These are phyloP conservation scores for Syzygium aromaticum DNA, from an alignment of 345 rosid genomes.

Conservation along the genomic window DNA sequence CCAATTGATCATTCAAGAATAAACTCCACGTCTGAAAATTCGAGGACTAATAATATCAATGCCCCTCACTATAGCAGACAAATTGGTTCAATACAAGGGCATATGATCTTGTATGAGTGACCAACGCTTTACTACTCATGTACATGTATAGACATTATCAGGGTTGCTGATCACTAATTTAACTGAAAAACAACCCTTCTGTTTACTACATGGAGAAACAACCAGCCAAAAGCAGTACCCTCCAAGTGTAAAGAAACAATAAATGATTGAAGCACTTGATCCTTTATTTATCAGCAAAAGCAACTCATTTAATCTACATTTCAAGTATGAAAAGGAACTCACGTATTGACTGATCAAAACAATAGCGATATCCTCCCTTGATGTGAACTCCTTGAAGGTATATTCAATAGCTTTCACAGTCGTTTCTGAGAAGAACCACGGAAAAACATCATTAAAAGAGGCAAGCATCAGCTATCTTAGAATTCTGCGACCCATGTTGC, in stretches of 20 bases:
- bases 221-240: background rate
- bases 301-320: background rate
- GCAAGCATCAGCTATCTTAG: background rate
- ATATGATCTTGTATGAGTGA: background rate
- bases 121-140: background rate
- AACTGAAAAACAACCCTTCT: background rate
- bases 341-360: slow-evolving; percentile 77
- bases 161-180: background rate
- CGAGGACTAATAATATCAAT: background rate
- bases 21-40: background rate
- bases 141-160: background rate
- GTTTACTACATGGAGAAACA: background rate
- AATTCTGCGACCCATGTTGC: background rate
- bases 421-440: slow-evolving; percentile 35
- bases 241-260: background rate
- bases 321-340: slow-evolving; percentile 21
- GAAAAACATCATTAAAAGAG: background rate
- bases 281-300: background rate
- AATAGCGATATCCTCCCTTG: slow-evolving; percentile 71
- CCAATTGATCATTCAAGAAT: background rate
- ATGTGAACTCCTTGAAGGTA: slow-evolving; percentile 71
- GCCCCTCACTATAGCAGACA: background rate
- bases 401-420: slow-evolving; percentile 77
- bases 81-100: background rate
- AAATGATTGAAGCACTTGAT: background rate